Conservation (phyloP, 176 grass and related monocot genomes). For the Otatea glauca region DNA sequence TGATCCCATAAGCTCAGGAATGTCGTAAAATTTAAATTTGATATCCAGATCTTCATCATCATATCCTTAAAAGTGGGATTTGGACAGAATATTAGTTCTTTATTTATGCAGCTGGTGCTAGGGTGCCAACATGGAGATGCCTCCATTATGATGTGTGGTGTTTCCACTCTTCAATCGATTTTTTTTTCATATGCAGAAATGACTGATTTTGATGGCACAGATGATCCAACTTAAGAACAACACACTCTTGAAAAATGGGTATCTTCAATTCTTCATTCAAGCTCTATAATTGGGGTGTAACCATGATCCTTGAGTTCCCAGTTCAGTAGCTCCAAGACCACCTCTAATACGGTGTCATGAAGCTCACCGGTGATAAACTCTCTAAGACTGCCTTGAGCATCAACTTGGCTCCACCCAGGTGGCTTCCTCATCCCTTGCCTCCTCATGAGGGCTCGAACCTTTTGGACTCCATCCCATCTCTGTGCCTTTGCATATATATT, state of each 20-base stretch:
- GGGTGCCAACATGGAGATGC: conserved; percentile 3
- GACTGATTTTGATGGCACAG: not conserved
- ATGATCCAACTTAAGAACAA: conserved; percentile 7
- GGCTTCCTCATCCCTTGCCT: conserved; percentile 49
- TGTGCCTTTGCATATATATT: conserved; percentile 51
- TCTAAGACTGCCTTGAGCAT: conserved; percentile 37
- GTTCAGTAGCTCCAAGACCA: conserved; percentile 40
- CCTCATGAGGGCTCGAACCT: conserved; percentile 50
- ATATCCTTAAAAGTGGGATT: not conserved
- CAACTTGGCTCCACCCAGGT: conserved; percentile 53
- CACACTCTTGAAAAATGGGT: not conserved
- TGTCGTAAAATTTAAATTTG: not conserved
- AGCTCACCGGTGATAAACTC: conserved; percentile 48
- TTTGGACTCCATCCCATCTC: conserved; percentile 49
- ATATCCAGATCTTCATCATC: not conserved
- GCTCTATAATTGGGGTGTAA: conserved; percentile 34
- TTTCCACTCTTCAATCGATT: not conserved
- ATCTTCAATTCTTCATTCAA: conserved; percentile 34
- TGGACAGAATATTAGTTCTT: not conserved
- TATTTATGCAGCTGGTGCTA: not conserved
- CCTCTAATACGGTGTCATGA: conserved; percentile 39
- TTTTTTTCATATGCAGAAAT: conserved; percentile 7
- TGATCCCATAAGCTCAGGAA: not conserved
- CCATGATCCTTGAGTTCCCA: conserved; percentile 56
- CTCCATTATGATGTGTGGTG: conserved; percentile 2